Conservation (phyloP, 164 flowering plant genomes). For the Macadamia integrifolia region DNA sequence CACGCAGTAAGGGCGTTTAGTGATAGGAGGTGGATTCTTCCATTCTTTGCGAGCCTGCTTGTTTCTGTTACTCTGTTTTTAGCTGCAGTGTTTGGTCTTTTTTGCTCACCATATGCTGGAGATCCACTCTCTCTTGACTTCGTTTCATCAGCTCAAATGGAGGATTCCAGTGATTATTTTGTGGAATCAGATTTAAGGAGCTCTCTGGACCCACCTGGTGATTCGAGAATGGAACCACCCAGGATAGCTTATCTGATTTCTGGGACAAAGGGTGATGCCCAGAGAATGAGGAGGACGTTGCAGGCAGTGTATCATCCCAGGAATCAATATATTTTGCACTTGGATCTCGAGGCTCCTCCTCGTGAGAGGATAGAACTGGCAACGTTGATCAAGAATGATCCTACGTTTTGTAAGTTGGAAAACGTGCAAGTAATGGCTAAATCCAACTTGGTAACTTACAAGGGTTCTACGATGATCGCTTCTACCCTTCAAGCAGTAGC, state of each 20-base stretch:
- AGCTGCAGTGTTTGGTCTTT: conserved; percentile 37
- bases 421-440: conserved; percentile 91
- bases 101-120: conserved; percentile 34
- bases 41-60: conserved; percentile 66
- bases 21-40: conserved; percentile 77
- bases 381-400: conserved; percentile 56
- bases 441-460: conserved; percentile 90
- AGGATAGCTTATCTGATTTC: conserved; percentile 92
- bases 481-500: conserved; percentile 90
- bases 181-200: conserved; percentile 59
- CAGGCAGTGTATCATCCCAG: conserved; percentile 93
- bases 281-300: conserved; percentile 81
- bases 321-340: conserved; percentile 83
- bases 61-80: conserved; percentile 49
- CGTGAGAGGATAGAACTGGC: conserved; percentile 75
- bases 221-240: conserved; percentile 36
- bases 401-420: conserved; percentile 59
- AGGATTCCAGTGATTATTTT: conserved; percentile 53
- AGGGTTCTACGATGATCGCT: conserved; percentile 97
- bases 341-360: conserved; percentile 98
- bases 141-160: conserved; percentile 32
- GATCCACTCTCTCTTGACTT: conserved; percentile 43
- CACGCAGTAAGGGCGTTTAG: conserved; percentile 58
- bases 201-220: conserved; percentile 12
- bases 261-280: conserved; percentile 94